A percentile compares a stretch with the other conserved stretches of the same genome.
Evolutionary conservation across 345 rosid genomes (phyloP).

Genomic region (Cardamine chenopodiifolia): DNA sequence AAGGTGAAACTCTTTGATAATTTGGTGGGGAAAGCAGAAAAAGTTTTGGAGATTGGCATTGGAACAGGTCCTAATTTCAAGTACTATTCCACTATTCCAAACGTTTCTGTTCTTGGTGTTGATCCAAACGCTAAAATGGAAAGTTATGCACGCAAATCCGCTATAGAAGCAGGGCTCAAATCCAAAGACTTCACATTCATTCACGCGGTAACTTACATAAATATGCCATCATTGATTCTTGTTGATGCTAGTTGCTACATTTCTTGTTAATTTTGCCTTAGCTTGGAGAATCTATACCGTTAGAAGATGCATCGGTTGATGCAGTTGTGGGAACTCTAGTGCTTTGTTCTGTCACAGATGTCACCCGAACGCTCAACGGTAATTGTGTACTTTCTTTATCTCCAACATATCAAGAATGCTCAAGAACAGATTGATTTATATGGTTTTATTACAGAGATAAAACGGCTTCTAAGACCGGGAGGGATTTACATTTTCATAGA

Average conservation of each 20-base stretch:
- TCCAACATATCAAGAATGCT: background rate
- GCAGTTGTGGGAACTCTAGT: slow-evolving; percentile 87
- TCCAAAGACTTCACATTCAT: slow-evolving; percentile 58
- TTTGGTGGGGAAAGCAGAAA: slow-evolving; percentile 63
- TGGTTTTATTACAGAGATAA: slow-evolving; percentile 53
- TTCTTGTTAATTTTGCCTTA: slow-evolving; percentile 23
- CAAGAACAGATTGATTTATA: background rate
- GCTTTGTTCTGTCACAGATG: slow-evolving; percentile 77
- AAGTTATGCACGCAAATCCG: slow-evolving; percentile 63
- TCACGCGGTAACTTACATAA: slow-evolving; percentile 53
- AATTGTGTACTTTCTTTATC: background rate
- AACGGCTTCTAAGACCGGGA: slow-evolving; percentile 80
- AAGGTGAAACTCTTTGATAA: slow-evolving; percentile 59
- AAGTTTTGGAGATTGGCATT: slow-evolving; percentile 78
- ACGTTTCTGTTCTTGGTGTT: slow-evolving; percentile 61
- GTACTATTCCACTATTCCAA: slow-evolving; percentile 55
- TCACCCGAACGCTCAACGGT: slow-evolving; percentile 64
- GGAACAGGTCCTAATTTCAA: slow-evolving; percentile 89
- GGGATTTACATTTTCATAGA: slow-evolving; percentile 77
- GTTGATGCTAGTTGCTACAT: slow-evolving; percentile 15
- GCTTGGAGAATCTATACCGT: slow-evolving; percentile 84
- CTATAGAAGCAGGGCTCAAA: slow-evolving; percentile 64
- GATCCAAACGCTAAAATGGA: slow-evolving; percentile 86
- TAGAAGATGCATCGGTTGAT: slow-evolving; percentile 74
- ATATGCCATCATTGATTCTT: background rate